Evolutionary conservation across 768 basidiomycete genomes (phyloP).

Genomic region (Phallus indusiatus): DNA sequence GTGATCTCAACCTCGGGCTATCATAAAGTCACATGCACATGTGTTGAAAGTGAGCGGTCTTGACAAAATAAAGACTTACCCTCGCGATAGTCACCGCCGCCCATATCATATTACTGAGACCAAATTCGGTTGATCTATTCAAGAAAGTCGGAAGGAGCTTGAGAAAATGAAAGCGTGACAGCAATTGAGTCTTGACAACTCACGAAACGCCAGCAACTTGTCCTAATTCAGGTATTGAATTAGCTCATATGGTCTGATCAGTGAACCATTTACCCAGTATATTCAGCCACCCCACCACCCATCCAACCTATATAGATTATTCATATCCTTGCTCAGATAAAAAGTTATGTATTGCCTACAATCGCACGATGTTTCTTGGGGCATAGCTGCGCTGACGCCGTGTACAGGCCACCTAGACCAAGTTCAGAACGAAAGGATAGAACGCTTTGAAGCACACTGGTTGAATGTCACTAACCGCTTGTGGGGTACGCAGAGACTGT

Average conservation of each 20-base stretch:
- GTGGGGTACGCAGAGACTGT: slow-evolving; percentile 32
- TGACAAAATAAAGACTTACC: slow-evolving; percentile 20
- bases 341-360: slow-evolving; percentile 26
- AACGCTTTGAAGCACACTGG: neutral
- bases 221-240: slow-evolving; percentile 26
- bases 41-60: slow-evolving; percentile 8
- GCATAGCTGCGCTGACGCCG: slow-evolving; percentile 69
- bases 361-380: slow-evolving; percentile 55
- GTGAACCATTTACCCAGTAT: slow-evolving; percentile 43
- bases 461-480: neutral
- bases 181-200: slow-evolving; percentile 59
- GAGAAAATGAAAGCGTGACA: slow-evolving; percentile 4
- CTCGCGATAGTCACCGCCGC: slow-evolving; percentile 60
- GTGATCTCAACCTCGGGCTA: slow-evolving; percentile 54
- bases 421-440: neutral
- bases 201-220: slow-evolving; percentile 82
- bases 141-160: neutral
- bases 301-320: slow-evolving; percentile 40
- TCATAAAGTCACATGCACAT: slow-evolving; percentile 18
- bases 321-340: neutral
- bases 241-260: neutral
- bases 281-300: slow-evolving; percentile 80
- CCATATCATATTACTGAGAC: slow-evolving; percentile 69
- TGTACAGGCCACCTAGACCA: slow-evolving; percentile 39
- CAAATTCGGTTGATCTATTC: slow-evolving; percentile 28